phyloP scores from a whole-genome alignment of 192 early-diverging fungal genomes.

The Podochytrium sp. region DNA sequence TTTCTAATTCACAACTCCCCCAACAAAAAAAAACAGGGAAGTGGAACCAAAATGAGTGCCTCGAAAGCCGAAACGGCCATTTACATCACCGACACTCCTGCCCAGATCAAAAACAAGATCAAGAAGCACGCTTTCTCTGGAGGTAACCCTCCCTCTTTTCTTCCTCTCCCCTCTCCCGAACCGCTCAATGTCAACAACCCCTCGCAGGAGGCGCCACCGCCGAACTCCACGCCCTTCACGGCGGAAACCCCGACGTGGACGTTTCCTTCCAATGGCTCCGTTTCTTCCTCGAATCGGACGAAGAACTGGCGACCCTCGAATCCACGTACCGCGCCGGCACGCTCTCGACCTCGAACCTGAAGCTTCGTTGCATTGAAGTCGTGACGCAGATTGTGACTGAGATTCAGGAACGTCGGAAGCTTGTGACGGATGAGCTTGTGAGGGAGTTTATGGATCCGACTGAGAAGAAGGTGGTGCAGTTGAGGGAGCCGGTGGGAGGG shows the following conservation, averaged over 20 bases:
- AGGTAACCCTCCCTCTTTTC: constrained; percentile 47
- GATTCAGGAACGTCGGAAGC: constrained; percentile 69
- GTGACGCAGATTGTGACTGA: constrained; percentile 75
- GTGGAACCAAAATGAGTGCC: constrained; percentile 93
- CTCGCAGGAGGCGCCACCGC: constrained; percentile 60
- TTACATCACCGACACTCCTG: constrained; percentile 87
- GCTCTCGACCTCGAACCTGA: constrained; percentile 86
- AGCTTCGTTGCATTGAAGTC: constrained; percentile 85
- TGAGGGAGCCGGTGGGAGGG: constrained; percentile 7
- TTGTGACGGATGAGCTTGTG: constrained; percentile 46
- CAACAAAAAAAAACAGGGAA: constrained; percentile 56
- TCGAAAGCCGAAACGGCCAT: constrained; percentile 88
- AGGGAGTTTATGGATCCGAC: constrained; percentile 48
- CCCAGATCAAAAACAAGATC: constrained; percentile 98
- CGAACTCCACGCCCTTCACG: constrained; percentile 79
- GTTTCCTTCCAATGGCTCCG: constrained; percentile 91
- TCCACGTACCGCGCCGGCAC: constrained; percentile 80
- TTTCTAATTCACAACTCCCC: neutral
- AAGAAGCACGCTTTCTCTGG: constrained; percentile 95
- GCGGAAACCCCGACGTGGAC: constrained; percentile 95
- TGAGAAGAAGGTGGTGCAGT: constrained; percentile 29
- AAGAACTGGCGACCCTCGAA: constrained; percentile 73
- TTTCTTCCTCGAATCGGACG: constrained; percentile 96
- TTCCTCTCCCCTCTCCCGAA: neutral
- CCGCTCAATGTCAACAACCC: neutral